Base-by-base conservation (phyloP, 169 alveolate species). In the Eimeria zaria region DNA sequence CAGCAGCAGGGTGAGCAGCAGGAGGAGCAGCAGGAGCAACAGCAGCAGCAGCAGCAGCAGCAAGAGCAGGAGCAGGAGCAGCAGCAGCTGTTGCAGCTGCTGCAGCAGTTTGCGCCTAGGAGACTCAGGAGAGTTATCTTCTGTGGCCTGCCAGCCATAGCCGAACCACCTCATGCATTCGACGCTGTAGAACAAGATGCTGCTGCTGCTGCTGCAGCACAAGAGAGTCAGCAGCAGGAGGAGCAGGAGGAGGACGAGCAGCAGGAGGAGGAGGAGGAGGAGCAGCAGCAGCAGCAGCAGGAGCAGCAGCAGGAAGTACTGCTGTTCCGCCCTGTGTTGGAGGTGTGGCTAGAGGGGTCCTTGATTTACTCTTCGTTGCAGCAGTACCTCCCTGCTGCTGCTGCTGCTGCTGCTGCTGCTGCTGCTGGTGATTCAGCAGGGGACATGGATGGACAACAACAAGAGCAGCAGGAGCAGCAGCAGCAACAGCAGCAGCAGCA, bases 251-350 rank as follows among this genome's bases (percentile, higher is more conserved):
- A 41, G 76, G 74, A 55, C 53, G 71, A 58, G n/a, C n/a, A n/a
- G n/a, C n/a, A n/a, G n/a, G n/a, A n/a, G n/a, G n/a, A n/a, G n/a
- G n/a, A n/a, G n/a, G n/a, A n/a, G n/a, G n/a, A n/a, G n/a, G n/a
- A n/a, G n/a, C n/a, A n/a, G n/a, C n/a, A n/a, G n/a, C n/a, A n/a
- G 95, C 46, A 46, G 33, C n/a, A 44, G 87, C 62, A 20, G 67
- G 44, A 80, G 64, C 89, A 44, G 69, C 89, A 51, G 71, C 89
- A 1, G 89, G 41, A 78, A 11, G 88, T 48, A 58, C 44, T 80
- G 39, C 78, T 89, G n/a, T 89, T 89, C 41, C 58, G 95, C 58
- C 95, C 95, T 6, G 89, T 89, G 60, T 33, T 89, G 64, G 95
- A 89, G 48, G 95, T 89, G 16, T 89, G 95, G 95, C 44, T 69